Evolutionary conservation across 2,329 filamentous ascomycete genomes (phyloP), one percentile per base, ranked within the genome.

Genomic region (Bipolaris oryzae): DNA sequence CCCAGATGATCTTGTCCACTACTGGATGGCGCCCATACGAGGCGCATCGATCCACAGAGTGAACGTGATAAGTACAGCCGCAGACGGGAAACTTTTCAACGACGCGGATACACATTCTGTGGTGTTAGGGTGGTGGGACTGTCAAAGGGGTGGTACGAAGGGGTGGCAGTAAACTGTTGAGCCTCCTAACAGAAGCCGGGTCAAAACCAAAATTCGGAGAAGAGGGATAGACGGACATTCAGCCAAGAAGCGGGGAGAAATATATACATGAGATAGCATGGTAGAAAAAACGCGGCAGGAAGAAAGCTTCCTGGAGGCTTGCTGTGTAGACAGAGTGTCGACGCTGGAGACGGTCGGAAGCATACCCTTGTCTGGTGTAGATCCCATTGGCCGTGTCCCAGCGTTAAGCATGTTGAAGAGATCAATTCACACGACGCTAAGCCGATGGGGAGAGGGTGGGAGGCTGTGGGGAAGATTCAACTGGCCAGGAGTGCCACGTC

Each of bases 41-140:
- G 5, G 70, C 61, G 49, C 74, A 76, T 18, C 67, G 65, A 43
- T 76, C 73, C n/a, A 76, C 67, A 3, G 69, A 68, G 53, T 76
- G 74, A 10, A 69, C 62, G 49, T 75, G 68, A 52, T 76, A 76
- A 21, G 67, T 64, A 58, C 74, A 76, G 21, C 73, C 73, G 47
- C 74, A 76, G n/a, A 69, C 72, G 3, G 74, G 67, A 48, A 71
- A 76, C 47, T 69, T 71, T 52, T 76, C 74, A 16, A 76, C 65
- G 20, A 76, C 61, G 21, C 71, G 69, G 43, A 75, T 62, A 49
- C 74, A 76, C 74, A 76, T 76, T 20, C 21, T 64, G 53, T 13
- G 37, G 49, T 34, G 6, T 16, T 20, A 25, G 25, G n/a, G 15
- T 25, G 21, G 33, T 39, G 16, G 35, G 34, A 33, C 42, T 34